A percentile compares a stretch with the other conserved stretches of the same genome.
Evolutionary conservation across 129 eudicot genomes (phyloP).

Genomic region (Logfia minima): DNA sequence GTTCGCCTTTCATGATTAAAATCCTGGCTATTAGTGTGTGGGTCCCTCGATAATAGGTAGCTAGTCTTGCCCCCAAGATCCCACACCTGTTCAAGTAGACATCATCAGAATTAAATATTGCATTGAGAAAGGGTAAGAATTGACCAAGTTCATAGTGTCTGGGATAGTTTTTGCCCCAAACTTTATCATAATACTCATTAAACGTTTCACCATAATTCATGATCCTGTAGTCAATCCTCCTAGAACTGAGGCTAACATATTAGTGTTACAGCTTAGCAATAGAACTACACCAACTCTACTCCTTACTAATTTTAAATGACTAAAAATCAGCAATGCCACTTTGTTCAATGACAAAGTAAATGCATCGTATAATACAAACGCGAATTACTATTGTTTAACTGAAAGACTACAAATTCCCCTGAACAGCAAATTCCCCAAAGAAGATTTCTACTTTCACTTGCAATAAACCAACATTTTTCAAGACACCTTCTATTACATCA

Average conservation of each 20-base stretch:
- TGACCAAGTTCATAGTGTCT: not conserved
- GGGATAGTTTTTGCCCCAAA: not conserved
- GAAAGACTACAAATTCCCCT: not conserved
- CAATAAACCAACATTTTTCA: not conserved
- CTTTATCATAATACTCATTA: not conserved
- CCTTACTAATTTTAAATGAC: not conserved
- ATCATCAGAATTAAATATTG: not conserved
- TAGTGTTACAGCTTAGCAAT: not conserved
- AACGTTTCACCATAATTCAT: not conserved
- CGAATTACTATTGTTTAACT: no score
- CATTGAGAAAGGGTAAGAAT: not conserved
- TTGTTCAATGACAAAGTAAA: not conserved
- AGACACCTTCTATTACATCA: not conserved
- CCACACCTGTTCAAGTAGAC: slow-evolving; percentile 58
- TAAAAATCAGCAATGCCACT: not conserved
- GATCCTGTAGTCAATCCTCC: not conserved
- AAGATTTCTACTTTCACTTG: not conserved
- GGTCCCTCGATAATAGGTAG: slow-evolving; percentile 89
- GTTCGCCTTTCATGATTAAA: slow-evolving; percentile 80
- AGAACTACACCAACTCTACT: not conserved
- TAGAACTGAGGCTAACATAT: not conserved
- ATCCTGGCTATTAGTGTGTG: slow-evolving; percentile 70
- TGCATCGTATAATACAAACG: not conserved
- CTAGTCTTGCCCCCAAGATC: slow-evolving; percentile 95
- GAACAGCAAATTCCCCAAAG: not conserved